Evolutionary conservation across 148 eudicot species (phyloP), one percentile per base, ranked within the genome.

Genomic region (Cornus suecica): DNA sequence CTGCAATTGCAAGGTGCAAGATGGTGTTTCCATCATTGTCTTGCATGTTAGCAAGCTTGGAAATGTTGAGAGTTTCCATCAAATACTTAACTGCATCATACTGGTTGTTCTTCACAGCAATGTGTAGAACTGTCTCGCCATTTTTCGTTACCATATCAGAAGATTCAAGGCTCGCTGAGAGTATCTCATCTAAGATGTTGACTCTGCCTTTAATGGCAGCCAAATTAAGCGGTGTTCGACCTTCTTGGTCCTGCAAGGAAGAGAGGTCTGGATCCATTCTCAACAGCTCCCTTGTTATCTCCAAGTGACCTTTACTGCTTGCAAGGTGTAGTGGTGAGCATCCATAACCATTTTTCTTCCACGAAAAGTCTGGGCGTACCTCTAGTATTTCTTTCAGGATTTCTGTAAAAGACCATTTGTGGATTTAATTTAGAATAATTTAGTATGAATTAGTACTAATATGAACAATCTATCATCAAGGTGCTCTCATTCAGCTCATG

Each of bases 1-100:
- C 80, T 18, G 80, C 80, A 48, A 77, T 81, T 10, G 83, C 83
- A 20, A 76, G 70, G 70, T 81, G 83, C 41, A 81, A 65, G 2
- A 81, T 29, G 9, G 80, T 81, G 26, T 81, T 81, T 15, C 83
- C 83, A 45, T 80, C 68, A 28, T 66, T 76, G 32, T 80, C 83
- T 16, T 27, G 79, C 71, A 66, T 10, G 68, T 80, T 80, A 58
- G 65, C 66, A 28, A 80, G 72, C 15, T 66, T 24, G 11, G 67
- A 37, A 15, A 58, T n/a, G 28, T 81, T 62, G 24, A 81, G 64
- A 1, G 69, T 58, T 24, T 81, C 83, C 68, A 68, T 72, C 58
- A 81, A 34, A 65, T 60, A 76, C 41, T 31, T 76, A 11, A 81
- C 34, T 1, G 54, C 79, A 8, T 80, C 83, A 24, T 51, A 80